Conservation (phyloP, 768 basidiomycete species). For the Epithele typhae region DNA sequence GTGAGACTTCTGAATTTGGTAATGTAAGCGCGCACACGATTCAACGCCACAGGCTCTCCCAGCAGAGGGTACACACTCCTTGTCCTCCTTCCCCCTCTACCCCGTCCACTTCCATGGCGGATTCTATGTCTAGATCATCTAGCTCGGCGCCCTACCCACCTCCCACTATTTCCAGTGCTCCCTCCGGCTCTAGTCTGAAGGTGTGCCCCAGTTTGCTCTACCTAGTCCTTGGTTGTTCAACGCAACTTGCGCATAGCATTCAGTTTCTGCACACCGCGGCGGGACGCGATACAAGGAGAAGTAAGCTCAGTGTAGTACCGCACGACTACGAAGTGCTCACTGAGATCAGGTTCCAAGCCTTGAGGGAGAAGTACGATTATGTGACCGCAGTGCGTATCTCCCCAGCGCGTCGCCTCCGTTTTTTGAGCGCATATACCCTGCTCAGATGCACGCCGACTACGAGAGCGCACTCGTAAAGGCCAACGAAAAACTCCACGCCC, state of each 20-base stretch:
- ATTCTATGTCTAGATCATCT: background rate
- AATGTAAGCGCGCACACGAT: too few relatives aligned
- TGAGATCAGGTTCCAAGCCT: constrained; percentile 14
- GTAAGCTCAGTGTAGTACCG: constrained; percentile 4
- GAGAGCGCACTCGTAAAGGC: constrained; percentile 21
- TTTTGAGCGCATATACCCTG: too few relatives aligned
- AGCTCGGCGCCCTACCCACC: background rate
- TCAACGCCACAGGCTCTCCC: too few relatives aligned
- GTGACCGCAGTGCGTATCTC: constrained; percentile 10
- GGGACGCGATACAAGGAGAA: constrained; percentile 20
- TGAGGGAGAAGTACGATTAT: constrained; percentile 19
- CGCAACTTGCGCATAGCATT: too few relatives aligned
- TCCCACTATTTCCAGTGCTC: background rate
- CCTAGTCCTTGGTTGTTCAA: background rate
- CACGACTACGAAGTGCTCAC: background rate
- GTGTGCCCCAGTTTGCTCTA: background rate
- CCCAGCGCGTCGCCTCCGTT: background rate
- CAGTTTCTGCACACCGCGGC: background rate
- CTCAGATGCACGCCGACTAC: constrained; percentile 20
- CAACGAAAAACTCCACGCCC: constrained; percentile 21
- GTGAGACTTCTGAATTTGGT: too few relatives aligned
- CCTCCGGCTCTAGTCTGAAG: background rate
- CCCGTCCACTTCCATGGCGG: too few relatives aligned
- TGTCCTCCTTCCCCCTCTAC: too few relatives aligned
- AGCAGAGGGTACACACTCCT: too few relatives aligned